These are phyloP conservation scores for Xylaria nigripes DNA, from an alignment of 495 filamentous ascomycete species.

Conservation along the genomic window DNA sequence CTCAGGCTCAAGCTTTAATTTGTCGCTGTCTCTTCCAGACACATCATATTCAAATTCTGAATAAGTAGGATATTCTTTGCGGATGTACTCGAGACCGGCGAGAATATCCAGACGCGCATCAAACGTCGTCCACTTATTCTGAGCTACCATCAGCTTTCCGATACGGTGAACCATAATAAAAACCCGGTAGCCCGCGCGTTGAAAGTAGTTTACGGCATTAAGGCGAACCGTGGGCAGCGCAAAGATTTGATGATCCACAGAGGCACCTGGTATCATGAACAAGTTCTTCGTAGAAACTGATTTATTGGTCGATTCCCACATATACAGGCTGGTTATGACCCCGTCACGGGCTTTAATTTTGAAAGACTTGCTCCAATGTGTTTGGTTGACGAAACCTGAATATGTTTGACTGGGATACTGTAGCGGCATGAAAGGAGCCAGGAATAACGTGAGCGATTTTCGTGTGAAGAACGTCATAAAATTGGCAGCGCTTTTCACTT, in stretches of 20 bases:
- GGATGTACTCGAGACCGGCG: slow-evolving; percentile 50
- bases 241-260: slow-evolving; percentile 56
- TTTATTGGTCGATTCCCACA: slow-evolving; percentile 45
- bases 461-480: slow-evolving; percentile 52
- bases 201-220: slow-evolving; percentile 60
- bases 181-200: slow-evolving; percentile 49
- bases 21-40: background rate
- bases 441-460: slow-evolving; percentile 46
- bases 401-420: slow-evolving; percentile 45
- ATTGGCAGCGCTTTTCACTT: slow-evolving; percentile 34
- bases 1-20: slow-evolving; percentile 18
- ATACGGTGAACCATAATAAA: slow-evolving; percentile 55
- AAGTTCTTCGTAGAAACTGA: slow-evolving; percentile 35
- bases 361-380: slow-evolving; percentile 29
- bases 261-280: slow-evolving; percentile 55
- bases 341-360: slow-evolving; percentile 42
- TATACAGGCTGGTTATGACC: slow-evolving; percentile 44
- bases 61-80: slow-evolving; percentile 20
- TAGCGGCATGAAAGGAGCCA: slow-evolving; percentile 47
- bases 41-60: background rate
- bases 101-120: slow-evolving; percentile 55
- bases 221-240: slow-evolving; percentile 56
- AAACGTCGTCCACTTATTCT: slow-evolving; percentile 49
- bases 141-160: slow-evolving; percentile 45
- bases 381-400: slow-evolving; percentile 43